These are phyloP conservation scores for Tylopilus vinaceipallidus DNA, from an alignment of 768 basidiomycete species.

Conservation along the genomic window DNA sequence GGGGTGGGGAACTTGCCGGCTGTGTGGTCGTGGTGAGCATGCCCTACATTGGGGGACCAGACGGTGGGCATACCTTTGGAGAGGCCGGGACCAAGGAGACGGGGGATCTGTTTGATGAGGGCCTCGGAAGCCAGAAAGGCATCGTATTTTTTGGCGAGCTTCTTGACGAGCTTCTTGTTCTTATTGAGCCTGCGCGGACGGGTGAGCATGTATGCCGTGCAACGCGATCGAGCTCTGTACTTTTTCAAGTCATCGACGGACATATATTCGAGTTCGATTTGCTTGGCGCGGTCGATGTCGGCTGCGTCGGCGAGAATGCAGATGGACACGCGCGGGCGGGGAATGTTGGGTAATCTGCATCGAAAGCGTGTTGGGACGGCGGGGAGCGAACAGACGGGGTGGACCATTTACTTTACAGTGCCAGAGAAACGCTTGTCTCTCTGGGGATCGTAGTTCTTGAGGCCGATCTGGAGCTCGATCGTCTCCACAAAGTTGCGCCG, in stretches of 20 bases:
- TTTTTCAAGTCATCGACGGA: constrained; percentile 99
- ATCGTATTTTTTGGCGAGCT: constrained; percentile 99
- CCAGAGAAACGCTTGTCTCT: constrained; percentile 99
- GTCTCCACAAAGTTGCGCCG: constrained; percentile 95
- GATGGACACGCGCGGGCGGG: constrained; percentile 98
- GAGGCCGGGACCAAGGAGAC: constrained; percentile 98
- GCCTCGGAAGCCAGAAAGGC: constrained; percentile 97
- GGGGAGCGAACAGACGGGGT: neutral
- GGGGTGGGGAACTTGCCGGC: constrained; percentile 99
- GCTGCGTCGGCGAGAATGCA: constrained; percentile 99
- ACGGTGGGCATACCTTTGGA: constrained; percentile 74
- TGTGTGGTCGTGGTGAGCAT: constrained; percentile 28
- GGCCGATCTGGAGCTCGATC: constrained; percentile 92
- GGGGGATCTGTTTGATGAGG: constrained; percentile 99
- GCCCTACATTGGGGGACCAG: too few relatives aligned
- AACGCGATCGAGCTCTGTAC: constrained; percentile 42
- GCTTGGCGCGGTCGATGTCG: constrained; percentile 98
- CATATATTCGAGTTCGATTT: constrained; percentile 98
- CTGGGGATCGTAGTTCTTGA: constrained; percentile 99
- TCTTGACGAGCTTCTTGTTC: constrained; percentile 99
- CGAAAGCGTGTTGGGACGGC: neutral
- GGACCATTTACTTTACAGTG: constrained; percentile 80
- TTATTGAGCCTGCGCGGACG: constrained; percentile 80
- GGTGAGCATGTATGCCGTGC: neutral
- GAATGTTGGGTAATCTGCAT: constrained; percentile 87